phyloP scores from a whole-genome alignment of 2,329 filamentous ascomycete genomes.

The Thelonectria olida region DNA sequence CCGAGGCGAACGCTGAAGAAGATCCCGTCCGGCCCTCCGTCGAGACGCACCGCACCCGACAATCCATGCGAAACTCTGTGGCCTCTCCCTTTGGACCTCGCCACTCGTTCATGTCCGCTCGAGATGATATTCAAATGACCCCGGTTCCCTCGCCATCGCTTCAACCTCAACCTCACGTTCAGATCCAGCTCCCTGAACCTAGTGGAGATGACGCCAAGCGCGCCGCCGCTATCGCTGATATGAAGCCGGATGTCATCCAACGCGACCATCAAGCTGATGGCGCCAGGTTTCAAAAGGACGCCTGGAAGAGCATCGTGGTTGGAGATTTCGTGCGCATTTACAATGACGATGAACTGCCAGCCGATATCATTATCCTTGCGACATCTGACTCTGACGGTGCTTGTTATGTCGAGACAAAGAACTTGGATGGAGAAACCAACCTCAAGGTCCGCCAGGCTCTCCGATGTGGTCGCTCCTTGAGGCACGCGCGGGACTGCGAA shows the following conservation, averaged over 20 bases:
- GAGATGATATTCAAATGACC: slow-evolving; percentile 91
- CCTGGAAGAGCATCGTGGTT: slow-evolving; percentile 94
- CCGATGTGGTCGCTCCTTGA: slow-evolving; percentile 82
- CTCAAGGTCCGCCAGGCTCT: slow-evolving; percentile 93
- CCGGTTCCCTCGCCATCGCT: slow-evolving; percentile 86
- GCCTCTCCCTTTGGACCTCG: slow-evolving; percentile 63
- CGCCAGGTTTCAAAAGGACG: slow-evolving; percentile 89
- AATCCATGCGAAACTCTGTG: slow-evolving; percentile 49
- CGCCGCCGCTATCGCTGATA: slow-evolving; percentile 51
- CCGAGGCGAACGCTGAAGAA: slow-evolving; percentile 33
- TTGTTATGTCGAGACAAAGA: slow-evolving; percentile 98
- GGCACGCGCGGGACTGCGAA: slow-evolving; percentile 93
- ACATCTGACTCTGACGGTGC: slow-evolving; percentile 94
- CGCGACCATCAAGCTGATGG: slow-evolving; percentile 70
- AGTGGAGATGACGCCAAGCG: slow-evolving; percentile 44
- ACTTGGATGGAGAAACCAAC: slow-evolving; percentile 97
- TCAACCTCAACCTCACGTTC: slow-evolving; percentile 45
- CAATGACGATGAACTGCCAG: slow-evolving; percentile 94
- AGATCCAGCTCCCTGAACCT: slow-evolving; percentile 50
- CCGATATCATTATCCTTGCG: slow-evolving; percentile 90
- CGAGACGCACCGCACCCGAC: slow-evolving; percentile 48
- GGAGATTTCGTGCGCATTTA: slow-evolving; percentile 97
- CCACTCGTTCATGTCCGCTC: slow-evolving; percentile 62
- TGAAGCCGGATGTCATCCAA: slow-evolving; percentile 75
- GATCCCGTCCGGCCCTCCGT: slow-evolving; percentile 71